Conservation (phyloP, 2,329 filamentous ascomycete genomes). For the Beauveria asiatica region DNA sequence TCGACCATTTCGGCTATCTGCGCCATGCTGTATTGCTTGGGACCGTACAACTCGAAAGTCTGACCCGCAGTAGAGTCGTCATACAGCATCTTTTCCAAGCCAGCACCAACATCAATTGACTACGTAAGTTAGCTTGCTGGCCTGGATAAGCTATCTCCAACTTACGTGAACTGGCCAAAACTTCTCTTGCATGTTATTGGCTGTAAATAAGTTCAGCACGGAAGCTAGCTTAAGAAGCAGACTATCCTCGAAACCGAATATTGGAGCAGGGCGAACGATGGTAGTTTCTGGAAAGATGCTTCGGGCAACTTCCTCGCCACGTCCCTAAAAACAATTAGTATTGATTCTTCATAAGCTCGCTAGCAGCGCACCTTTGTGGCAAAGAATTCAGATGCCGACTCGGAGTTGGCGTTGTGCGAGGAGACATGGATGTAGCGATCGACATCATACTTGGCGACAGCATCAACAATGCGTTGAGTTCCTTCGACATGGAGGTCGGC, state of each 20-base stretch:
- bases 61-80: conserved; percentile 85
- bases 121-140: conserved; percentile 24
- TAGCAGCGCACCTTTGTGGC: conserved; percentile 62
- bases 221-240: conserved; percentile 79
- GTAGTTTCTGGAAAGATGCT: conserved; percentile 94
- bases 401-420: conserved; percentile 76
- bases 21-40: conserved; percentile 80
- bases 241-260: conserved; percentile 93
- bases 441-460: conserved; percentile 94
- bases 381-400: conserved; percentile 83
- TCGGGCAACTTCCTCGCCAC: conserved; percentile 74
- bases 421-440: conserved; percentile 96
- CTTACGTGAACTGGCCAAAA: conserved; percentile 84
- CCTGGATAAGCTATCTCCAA: conserved; percentile 5
- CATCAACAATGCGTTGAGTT: conserved; percentile 83
- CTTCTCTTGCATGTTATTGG: conserved; percentile 88
- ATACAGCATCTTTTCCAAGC: conserved; percentile 81
- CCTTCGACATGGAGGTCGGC: conserved; percentile 92
- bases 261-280: conserved; percentile 84
- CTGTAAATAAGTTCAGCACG: conserved; percentile 72
- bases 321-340: conserved; percentile 43
- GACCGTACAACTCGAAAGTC: conserved; percentile 91
- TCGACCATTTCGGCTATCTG: conserved; percentile 86
- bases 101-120: conserved; percentile 83
- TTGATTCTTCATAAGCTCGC: not conserved